Percentiles rank a stretch among this genome's conserved stretches.
Evolutionary conservation across 306 rosid species (phyloP).

Genomic region (Mucuna pruriens): DNA sequence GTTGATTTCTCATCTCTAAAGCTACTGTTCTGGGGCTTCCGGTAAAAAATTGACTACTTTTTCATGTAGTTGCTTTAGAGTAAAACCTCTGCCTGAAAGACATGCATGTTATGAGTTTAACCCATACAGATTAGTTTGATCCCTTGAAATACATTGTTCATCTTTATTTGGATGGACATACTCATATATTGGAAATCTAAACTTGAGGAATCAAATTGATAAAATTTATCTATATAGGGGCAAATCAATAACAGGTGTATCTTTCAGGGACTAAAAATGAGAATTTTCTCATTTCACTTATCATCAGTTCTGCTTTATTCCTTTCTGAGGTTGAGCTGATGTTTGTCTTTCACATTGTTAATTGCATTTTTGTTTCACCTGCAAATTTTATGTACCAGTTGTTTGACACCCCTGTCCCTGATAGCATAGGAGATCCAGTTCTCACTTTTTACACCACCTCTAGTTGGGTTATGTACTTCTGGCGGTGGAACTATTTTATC

Average conservation of each 20-base stretch:
- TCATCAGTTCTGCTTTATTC: background rate
- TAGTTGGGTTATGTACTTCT: background rate
- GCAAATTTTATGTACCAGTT: conserved; percentile 12
- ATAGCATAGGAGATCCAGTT: background rate
- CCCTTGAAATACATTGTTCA: background rate
- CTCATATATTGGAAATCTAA: background rate
- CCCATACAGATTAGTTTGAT: background rate
- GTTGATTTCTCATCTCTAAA: conserved; percentile 15
- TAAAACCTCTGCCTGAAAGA: conserved; percentile 6
- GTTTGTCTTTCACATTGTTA: background rate
- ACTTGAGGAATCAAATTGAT: conserved; percentile 19
- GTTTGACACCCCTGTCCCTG: background rate
- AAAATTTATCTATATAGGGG: background rate
- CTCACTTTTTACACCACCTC: background rate
- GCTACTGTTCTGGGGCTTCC: background rate
- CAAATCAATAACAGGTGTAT: background rate
- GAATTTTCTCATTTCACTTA: background rate
- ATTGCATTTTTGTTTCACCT: conserved; percentile 5
- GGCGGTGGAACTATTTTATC: background rate
- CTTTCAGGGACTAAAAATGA: conserved; percentile 2
- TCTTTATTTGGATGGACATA: conserved; percentile 2
- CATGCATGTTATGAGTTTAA: background rate
- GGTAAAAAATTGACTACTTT: background rate
- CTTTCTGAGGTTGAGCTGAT: conserved; percentile 2
- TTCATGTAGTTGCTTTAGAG: conserved; percentile 15